Evolutionary conservation across 2,329 filamentous ascomycete species (phyloP).

Genomic region (Penicillium thymicola): DNA sequence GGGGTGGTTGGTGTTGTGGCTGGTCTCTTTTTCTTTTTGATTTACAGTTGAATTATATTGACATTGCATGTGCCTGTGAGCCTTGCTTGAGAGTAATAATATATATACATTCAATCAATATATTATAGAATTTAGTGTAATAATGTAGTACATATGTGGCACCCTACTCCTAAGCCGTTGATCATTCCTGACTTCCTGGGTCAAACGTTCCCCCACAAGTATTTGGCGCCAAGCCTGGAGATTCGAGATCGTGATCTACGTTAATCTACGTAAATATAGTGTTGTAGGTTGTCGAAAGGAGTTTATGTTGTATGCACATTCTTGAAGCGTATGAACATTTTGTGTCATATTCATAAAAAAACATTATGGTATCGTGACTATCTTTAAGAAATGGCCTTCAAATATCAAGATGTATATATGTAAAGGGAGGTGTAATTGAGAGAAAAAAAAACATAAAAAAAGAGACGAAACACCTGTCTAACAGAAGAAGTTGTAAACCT

Average conservation of each 20-base stretch:
- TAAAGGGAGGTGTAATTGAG: background rate
- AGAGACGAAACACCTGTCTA: slow-evolving; percentile 35
- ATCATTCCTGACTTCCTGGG: background rate
- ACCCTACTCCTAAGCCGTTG: background rate
- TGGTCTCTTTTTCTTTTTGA: background rate
- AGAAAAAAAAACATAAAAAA: background rate
- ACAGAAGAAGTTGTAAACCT: slow-evolving; percentile 69
- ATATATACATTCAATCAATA: background rate
- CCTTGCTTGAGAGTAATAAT: too few relatives aligned
- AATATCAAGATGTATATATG: background rate
- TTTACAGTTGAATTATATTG: background rate
- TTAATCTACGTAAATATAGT: background rate
- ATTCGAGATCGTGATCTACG: slow-evolving; percentile 9
- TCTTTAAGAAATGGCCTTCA: background rate
- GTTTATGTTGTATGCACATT: background rate
- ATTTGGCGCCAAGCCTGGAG: slow-evolving; percentile 21
- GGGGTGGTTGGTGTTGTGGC: background rate
- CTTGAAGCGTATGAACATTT: background rate
- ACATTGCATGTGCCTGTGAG: background rate
- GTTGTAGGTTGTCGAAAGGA: background rate
- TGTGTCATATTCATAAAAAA: background rate
- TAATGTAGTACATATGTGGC: background rate
- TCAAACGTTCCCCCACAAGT: slow-evolving; percentile 18
- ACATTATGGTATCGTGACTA: background rate
- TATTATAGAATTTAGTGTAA: background rate